Evolutionary conservation across 805 yeast genomes (phyloP), one percentile per base, ranked within the genome.

Genomic region (Sungouiozyma intestinalis): DNA sequence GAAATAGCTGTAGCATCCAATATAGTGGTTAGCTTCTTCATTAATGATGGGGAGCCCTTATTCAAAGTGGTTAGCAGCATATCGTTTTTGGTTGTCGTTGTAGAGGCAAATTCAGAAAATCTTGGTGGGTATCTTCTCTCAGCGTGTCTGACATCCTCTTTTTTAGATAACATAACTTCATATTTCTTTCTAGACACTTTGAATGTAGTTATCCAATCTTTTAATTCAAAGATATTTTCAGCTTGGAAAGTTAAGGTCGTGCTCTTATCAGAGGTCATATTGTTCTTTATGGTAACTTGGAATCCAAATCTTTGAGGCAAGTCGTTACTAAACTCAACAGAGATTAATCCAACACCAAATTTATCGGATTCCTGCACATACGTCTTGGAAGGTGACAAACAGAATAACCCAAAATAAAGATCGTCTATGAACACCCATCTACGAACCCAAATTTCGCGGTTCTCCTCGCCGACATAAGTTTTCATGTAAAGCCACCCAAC

Each of bases 351-450:
- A 1, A 88, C 74, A 3, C 95, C 95, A 45, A 86, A 73, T 53
- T 85, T 85, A 57, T 85, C 95, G 8, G 87, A 73, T 62, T 90
- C 97, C 54, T 85, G 88, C 2, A 90, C 97, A 55, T 67, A 81
- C 0, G 77, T 74, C 37, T 73, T 71, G 5, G 77, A 70, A 0
- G 85, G 81, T 33, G 88, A 74, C 18, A 83, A 61, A 3, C 74
- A 65, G 31, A 92, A 69, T 48, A 85, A 65, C 0, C 97, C 97
- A 64, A 88, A 82, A 2, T 85, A 68, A 0, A 92, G 94, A 38
- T 76, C 76, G 52, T 81, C 82, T 9, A 90, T 67, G 54, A 83
- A 90, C 2, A 58, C 49, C 97, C 97, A 88, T 44, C 95, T 67
- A 44, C 79, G 71, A 1, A 79, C 82, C 97, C 97, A 90, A 1